Base-by-base conservation (phyloP, 139 green algal species). In the Chlamydomonas applanata region DNA sequence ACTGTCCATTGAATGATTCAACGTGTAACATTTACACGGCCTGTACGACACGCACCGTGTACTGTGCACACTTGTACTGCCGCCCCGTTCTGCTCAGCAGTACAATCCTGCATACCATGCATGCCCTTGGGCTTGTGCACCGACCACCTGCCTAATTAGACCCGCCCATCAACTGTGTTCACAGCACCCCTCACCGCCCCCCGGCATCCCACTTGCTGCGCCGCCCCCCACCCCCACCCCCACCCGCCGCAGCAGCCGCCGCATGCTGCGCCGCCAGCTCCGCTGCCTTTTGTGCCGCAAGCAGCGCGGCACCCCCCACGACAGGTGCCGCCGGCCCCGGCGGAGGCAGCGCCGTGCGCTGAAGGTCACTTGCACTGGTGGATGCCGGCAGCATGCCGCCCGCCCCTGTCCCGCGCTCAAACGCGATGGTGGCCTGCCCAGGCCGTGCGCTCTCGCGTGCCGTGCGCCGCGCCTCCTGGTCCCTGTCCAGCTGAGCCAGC, bases 381-480 rank as follows among this genome's bases (percentile, higher is more conserved):
- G 49, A 69, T 4, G 73, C 73, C 17, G 63, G 73, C 2, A 79
- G 54, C 46, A 68, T 52, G 52, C 73, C 73, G 7, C 45, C 53
- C 44, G 46, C 11, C 22, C 73, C 73, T 11, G 73, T 40, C 34
- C 73, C 73, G 36, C 61, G 61, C 9, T 64, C 3, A n/a, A 79
- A 79, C 35, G 72, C 73, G 30, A 79, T 73, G n/a, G 73, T 11
- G 73, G 49, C 3, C 40, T 73, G 73, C 73, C 73, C 7, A 46
- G 34, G 1, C 34, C 73, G 13, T 19, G 9, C 53, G 68, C 46
- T 54, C 66, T 35, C 64, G 73, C 63, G 2, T 63, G 73, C 25
- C 45, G 7, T 25, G 34, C 33, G 4, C 49, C 64, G 19, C 73
- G 73, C 25, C 46, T 79, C 73, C 64, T 79, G 73, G 25, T 79